Evolutionary conservation across 148 eudicot genomes (phyloP).

Genomic region (Rhododendron molle): DNA sequence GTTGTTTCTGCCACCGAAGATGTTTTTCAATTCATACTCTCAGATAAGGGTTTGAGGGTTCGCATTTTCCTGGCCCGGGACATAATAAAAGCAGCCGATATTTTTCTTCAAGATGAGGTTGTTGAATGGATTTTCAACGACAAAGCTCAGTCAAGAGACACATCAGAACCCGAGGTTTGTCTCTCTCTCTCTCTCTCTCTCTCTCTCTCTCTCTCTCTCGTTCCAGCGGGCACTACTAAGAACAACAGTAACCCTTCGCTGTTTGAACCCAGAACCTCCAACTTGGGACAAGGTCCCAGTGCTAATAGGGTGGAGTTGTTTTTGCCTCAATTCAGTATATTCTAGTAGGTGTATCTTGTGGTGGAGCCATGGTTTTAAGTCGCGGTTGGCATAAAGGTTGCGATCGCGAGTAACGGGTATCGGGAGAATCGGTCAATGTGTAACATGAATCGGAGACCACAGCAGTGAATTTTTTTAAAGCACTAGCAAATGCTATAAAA

Average conservation of each 20-base stretch:
- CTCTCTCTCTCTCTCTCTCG: too few species aligned
- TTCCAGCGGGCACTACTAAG: neutral
- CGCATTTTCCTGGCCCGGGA: slow-evolving; percentile 75
- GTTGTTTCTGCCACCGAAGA: slow-evolving; percentile 96
- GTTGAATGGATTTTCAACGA: slow-evolving; percentile 29
- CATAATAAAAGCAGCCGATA: slow-evolving; percentile 69
- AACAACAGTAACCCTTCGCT: neutral
- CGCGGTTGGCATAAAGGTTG: too few species aligned
- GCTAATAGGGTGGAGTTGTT: neutral
- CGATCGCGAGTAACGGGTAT: too few species aligned
- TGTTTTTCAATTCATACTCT: slow-evolving; percentile 68
- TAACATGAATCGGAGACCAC: too few species aligned
- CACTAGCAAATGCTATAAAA: too few species aligned
- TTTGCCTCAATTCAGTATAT: neutral
- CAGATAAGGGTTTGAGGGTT: slow-evolving; percentile 78
- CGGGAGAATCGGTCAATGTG: too few species aligned
- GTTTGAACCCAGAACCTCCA: neutral
- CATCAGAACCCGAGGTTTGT: slow-evolving; percentile 46
- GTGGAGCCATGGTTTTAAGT: neutral
- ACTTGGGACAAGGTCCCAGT: neutral
- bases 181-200: neutral
- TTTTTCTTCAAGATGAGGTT: slow-evolving; percentile 57
- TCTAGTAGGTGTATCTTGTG: neutral
- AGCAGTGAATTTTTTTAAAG: too few species aligned
- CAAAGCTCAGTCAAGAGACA: slow-evolving; percentile 17